Percentiles rank a stretch among this genome's conserved stretches.
Evolutionary conservation across 2,329 filamentous ascomycete species (phyloP).

Genomic region (Xylaria sp.): DNA sequence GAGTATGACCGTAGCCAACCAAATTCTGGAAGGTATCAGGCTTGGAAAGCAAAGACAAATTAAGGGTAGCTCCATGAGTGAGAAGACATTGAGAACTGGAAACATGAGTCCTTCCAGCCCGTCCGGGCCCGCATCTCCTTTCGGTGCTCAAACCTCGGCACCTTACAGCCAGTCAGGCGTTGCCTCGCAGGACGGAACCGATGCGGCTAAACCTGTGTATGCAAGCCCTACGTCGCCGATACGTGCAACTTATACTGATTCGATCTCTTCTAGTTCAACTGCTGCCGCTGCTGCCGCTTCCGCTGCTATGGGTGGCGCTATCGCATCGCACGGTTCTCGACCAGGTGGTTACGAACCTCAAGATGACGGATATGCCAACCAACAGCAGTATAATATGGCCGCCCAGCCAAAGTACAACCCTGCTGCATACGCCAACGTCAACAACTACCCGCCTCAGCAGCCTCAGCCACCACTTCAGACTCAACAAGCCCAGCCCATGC

Average conservation of each 20-base stretch:
- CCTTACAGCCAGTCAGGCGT: slow-evolving; percentile 31
- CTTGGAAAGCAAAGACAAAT: slow-evolving; percentile 67
- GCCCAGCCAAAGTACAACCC: slow-evolving; percentile 68
- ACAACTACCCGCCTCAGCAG: slow-evolving; percentile 41
- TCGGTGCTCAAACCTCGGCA: slow-evolving; percentile 20
- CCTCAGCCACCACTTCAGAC: slow-evolving; percentile 37
- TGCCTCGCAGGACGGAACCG: slow-evolving; percentile 50
- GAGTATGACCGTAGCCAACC: slow-evolving; percentile 95
- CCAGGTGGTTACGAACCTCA: slow-evolving; percentile 30
- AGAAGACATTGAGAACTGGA: slow-evolving; percentile 57
- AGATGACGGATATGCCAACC: slow-evolving; percentile 30
- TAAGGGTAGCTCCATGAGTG: slow-evolving; percentile 54
- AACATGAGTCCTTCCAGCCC: slow-evolving; percentile 42
- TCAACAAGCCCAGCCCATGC: slow-evolving; percentile 36
- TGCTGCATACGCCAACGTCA: slow-evolving; percentile 64
- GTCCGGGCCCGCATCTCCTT: slow-evolving; percentile 31
- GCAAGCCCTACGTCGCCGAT: slow-evolving; percentile 48
- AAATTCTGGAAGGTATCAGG: slow-evolving; percentile 83
- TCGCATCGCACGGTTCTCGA: slow-evolving; percentile 32
- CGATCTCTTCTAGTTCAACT: slow-evolving; percentile 48
- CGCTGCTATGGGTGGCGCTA: slow-evolving; percentile 51
- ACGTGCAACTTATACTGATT: slow-evolving; percentile 47
- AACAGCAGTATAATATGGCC: slow-evolving; percentile 28
- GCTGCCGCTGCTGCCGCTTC: slow-evolving; percentile 51
- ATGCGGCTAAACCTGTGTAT: slow-evolving; percentile 62